Base-by-base conservation (phyloP, 108 stramenopile species). In the Fistulifera pelliculosa region DNA sequence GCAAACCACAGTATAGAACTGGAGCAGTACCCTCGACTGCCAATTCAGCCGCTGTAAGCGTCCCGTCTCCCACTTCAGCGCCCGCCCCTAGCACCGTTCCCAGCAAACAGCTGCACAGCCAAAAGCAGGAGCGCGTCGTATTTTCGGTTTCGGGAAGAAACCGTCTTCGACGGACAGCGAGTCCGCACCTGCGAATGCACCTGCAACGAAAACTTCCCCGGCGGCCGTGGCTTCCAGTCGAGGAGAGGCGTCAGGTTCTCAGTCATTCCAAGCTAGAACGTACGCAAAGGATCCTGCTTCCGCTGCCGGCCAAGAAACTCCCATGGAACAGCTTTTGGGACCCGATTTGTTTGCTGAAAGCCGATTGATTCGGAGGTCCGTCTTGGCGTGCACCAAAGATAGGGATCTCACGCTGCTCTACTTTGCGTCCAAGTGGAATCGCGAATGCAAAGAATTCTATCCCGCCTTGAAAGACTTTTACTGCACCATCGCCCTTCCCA, bases 281-380 rank as follows among this genome's bases (percentile, higher is more conserved):
- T 27, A 27, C 26, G 41, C 56, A 22, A 23, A 38, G 41, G 43
- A 42, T 40, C 41, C 41, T 11, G 43, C 41, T 12, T 57, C 56
- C 21, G 41, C 56, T 19, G 10, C 38, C 19, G 56, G 56, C 2
- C 42, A 57, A 45, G 56, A 57, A 57, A 57, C 56, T 19, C 42
- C 43, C 13, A 25, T 42, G 41, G 56, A 57, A 57, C 38, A 24
- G 14, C 6, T 57, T 14, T 25, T 57, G 19, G 56, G 56, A 15
- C 56, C 56, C 3, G 18, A 57, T 10, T 41, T 57, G 22, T 44
- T 25, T 26, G 15, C 19, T 2, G 42, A 57, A 42, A 17, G 21
- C 41, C 41, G 42, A 27, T 25, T 57, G 23, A 41, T 40, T 15
- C 5, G 25, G 10, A 38, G 17, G 12, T 42, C 41, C 21, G 42